Evolutionary conservation across 1,284 basidiomycete species (phyloP).

Genomic region (Pholiota adiposa): DNA sequence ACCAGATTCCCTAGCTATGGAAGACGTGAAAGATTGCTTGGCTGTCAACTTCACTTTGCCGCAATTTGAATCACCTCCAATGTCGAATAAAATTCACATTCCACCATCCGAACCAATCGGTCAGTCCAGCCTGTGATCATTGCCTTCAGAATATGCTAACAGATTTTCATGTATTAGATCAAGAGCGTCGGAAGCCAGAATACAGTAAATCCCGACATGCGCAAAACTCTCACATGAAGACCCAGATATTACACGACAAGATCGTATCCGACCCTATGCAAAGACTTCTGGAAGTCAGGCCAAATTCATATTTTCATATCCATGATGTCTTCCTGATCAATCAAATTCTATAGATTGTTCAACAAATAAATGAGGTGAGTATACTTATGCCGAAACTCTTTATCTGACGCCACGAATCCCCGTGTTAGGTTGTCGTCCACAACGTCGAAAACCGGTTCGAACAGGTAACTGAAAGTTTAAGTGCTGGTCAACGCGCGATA

Average conservation of each 20-base stretch:
- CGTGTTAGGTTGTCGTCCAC: conserved; percentile 31
- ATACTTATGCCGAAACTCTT: neutral
- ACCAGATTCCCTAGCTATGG: neutral
- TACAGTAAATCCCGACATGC: neutral
- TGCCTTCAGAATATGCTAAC: neutral
- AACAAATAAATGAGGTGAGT: conserved; percentile 32
- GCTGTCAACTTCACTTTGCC: neutral
- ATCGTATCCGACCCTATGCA: conserved; percentile 15
- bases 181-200: neutral
- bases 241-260: neutral
- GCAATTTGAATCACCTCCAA: neutral
- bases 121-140: neutral
- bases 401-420: neutral
- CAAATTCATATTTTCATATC: neutral
- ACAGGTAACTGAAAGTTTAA: conserved; percentile 32
- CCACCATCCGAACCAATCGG: neutral
- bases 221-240: too few relatives aligned
- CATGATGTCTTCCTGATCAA: neutral
- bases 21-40: neutral
- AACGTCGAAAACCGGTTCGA: conserved; percentile 33
- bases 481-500: conserved; percentile 28
- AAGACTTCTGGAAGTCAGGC: conserved; percentile 30
- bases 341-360: neutral
- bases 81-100: neutral
- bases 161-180: neutral